Percentiles rank a stretch among this genome's conserved stretches.
phyloP scores from a whole-genome alignment of 495 filamentous ascomycete genomes.

The Penicillium goetzii region DNA sequence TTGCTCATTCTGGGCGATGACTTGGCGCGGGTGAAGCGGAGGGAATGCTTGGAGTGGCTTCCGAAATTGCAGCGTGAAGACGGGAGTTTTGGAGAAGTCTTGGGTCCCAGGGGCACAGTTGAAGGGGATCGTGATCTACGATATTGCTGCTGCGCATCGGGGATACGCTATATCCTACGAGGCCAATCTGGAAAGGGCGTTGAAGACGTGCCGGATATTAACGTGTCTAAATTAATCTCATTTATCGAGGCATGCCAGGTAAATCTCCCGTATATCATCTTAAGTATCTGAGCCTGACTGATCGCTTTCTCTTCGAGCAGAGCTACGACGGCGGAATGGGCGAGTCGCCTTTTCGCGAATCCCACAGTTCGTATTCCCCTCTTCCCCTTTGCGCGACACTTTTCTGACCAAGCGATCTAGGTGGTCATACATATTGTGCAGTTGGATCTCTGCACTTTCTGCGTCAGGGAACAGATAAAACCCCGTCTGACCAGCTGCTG shows the following conservation, averaged over 20 bases:
- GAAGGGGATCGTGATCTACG: slow-evolving; percentile 82
- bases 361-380: slow-evolving; percentile 69
- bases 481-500: slow-evolving; percentile 28
- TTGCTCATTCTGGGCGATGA: slow-evolving; percentile 78
- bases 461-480: slow-evolving; percentile 41
- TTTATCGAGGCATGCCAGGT: slow-evolving; percentile 77
- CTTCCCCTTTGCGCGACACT: slow-evolving; percentile 11
- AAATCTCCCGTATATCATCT: slow-evolving; percentile 2
- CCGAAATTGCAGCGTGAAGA: slow-evolving; percentile 75
- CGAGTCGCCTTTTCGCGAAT: slow-evolving; percentile 79
- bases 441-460: slow-evolving; percentile 75
- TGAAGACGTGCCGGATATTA: slow-evolving; percentile 70
- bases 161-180: slow-evolving; percentile 79
- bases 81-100: slow-evolving; percentile 88
- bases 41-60: slow-evolving; percentile 72
- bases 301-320: slow-evolving; percentile 42
- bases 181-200: slow-evolving; percentile 57
- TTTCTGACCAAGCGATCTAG: slow-evolving; percentile 48
- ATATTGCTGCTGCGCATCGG: slow-evolving; percentile 81
- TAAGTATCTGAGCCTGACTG: background rate
- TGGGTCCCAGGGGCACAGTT: slow-evolving; percentile 62
- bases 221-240: slow-evolving; percentile 66
- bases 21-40: slow-evolving; percentile 66
- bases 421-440: slow-evolving; percentile 87
- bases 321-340: slow-evolving; percentile 90